Base-by-base conservation (phyloP, 1,284 basidiomycete species). In the Apiotrichum akiyoshidainum region DNA sequence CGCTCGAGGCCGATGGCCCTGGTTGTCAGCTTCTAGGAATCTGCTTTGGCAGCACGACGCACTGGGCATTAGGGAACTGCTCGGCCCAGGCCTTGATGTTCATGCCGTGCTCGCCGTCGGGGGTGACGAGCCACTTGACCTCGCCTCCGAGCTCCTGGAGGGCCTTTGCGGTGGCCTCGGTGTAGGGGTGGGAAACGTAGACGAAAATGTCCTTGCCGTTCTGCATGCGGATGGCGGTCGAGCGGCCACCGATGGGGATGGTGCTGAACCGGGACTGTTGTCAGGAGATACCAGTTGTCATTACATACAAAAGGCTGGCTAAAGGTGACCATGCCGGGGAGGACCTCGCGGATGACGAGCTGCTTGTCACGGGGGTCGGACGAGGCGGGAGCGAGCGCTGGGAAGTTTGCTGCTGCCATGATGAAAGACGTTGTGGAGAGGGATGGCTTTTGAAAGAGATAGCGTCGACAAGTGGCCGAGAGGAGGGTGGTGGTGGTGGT, bases 121-220 rank as follows among this genome's bases (percentile, higher is more conserved):
- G 79, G 0, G 79, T 78, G 22, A 81, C 78, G 46, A 83, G 73
- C 71, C 79, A 81, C 84, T 87, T 87, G 34, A 95, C 90, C 39
- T 86, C 82, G 6, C 74, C 73, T 0, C 92, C 91, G 7, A 96
- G 79, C 52, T 85, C 81, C 53, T 86, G 82, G 33, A 95, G 74
- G 60, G 85, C 88, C 2, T 80, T 68, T 72, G 86, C 87, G 1
- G 90, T 94, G 40, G 86, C 86, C 7, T 82, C 78, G 49, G 86
- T 85, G 54, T 92, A 78, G 0, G 90, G 88, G 4, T 90, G 90
- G 2, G 90, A 93, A 1, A 90, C 92, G 35, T 95, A 81, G 1
- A 96, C 81, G 85, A 91, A 94, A 26, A 96, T 85, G 5, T 84
- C 86, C 19, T 87, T 86, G 34, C 54, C 58, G 55, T 83, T 81